Conservation (phyloP, 2,329 filamentous ascomycete genomes). For the Apiospora sp. region DNA sequence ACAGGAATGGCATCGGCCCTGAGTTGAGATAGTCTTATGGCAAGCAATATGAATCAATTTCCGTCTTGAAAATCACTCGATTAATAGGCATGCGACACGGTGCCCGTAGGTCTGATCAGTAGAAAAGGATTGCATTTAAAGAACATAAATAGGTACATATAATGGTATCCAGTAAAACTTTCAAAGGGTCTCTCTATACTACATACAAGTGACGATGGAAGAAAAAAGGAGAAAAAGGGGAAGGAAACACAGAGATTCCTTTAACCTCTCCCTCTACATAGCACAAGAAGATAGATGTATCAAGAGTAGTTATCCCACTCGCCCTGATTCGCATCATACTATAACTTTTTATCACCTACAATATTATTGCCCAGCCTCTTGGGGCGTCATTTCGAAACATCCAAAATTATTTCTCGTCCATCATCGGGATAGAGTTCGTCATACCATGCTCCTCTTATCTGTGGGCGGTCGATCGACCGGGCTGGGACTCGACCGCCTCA, state of each 20-base stretch:
- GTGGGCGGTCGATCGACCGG: background rate
- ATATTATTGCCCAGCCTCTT: background rate
- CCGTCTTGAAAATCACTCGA: background rate
- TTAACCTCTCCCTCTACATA: background rate
- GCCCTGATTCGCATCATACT: background rate
- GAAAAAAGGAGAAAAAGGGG: background rate
- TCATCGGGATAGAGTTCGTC: background rate
- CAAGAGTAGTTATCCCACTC: background rate
- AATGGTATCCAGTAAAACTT: background rate
- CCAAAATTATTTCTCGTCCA: background rate
- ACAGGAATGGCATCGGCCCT: background rate
- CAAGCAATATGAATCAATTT: background rate
- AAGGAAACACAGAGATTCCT: background rate
- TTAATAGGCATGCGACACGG: background rate
- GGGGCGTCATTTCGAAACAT: no score
- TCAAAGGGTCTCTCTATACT: background rate
- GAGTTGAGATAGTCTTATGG: background rate
- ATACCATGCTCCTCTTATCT: background rate
- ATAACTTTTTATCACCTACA: background rate
- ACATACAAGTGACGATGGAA: background rate
- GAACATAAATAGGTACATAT: background rate
- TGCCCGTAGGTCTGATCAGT: background rate
- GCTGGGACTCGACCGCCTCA: background rate
- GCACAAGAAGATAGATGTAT: background rate
- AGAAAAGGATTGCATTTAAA: background rate